Evolutionary conservation across 2,329 filamentous ascomycete species (phyloP), one percentile per base, ranked within the genome.

Genomic region (Didymellaceae sp.): DNA sequence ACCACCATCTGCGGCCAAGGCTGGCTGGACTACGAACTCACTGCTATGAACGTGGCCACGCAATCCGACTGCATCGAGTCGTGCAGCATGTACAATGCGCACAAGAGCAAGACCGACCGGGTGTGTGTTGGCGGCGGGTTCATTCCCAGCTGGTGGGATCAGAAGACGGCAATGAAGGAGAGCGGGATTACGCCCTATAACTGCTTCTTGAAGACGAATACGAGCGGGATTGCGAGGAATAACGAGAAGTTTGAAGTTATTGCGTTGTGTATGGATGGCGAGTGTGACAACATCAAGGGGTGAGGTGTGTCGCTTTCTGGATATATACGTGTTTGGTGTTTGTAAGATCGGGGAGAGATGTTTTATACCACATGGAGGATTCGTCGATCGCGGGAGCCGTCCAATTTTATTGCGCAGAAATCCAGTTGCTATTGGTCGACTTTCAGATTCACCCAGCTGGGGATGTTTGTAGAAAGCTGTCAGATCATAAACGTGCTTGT

Each of bases 11-110:
- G 45, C 45, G 22, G 16, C n/a, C 37, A 40, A 30, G 37, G 45
- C n/a, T 48, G 45, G 45, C 18, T 26, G 2, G 16, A 41, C 6
- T 13, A 30, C 3, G 37, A 48, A 4, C 18, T 48, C 4, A 24
- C 20, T 13, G 17, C 35, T 3, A 13, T 48, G 8, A 35, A 30
- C 28, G 48, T 26, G 1, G 44, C 48, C 4, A 46, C 35, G 13
- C 14, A 32, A 7, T 45, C 42, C 8, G 48, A 55, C 24, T 55
- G 53, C 31, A 41, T 55, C 13, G 53, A 55, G n/a, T 35, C 53
- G 1, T 55, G 53, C 25, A n/a, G 37, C 16, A 37, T 43, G 28
- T 52, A 45, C 44, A 55, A 55, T 21, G 44, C 26, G 10, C 17
- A 44, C 25, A 49, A 38, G 14, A 4, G 4, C 4, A 25, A 5